A percentile compares a stretch with the other conserved stretches of the same genome.
Evolutionary conservation across 2,329 filamentous ascomycete species (phyloP).

Genomic region (Beauveria sp.): DNA sequence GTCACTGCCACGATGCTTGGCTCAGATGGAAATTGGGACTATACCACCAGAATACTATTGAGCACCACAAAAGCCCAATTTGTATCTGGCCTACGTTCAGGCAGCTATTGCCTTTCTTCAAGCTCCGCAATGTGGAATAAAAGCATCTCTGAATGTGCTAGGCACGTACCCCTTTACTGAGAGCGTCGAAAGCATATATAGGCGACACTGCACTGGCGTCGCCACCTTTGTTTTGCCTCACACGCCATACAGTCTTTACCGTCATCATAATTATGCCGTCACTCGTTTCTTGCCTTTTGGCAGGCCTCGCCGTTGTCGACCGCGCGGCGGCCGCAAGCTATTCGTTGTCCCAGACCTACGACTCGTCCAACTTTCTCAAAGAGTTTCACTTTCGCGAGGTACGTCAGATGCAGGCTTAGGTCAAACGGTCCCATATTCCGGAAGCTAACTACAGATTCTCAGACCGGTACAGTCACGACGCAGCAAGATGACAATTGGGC

Average conservation of each 20-base stretch:
- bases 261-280: not conserved
- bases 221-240: not conserved
- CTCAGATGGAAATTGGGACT: not conserved
- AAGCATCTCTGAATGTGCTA: not conserved
- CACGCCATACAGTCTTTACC: not conserved
- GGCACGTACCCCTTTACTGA: conserved; percentile 1
- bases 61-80: not conserved
- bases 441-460: not conserved
- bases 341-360: conserved; percentile 14
- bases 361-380: conserved; percentile 30
- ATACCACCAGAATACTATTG: not conserved
- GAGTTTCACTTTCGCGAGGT: conserved; percentile 31
- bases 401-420: not conserved
- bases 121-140: not conserved
- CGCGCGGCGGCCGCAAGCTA: conserved; percentile 10
- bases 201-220: not conserved
- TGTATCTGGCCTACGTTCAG: not conserved
- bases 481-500: no score
- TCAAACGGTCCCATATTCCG: no score
- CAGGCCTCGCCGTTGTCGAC: conserved; percentile 10
- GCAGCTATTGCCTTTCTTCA: not conserved
- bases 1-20: not conserved
- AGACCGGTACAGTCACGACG: no score
- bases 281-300: not conserved
- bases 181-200: not conserved